Percentiles rank a stretch among this genome's conserved stretches.
Evolutionary conservation across 495 filamentous ascomycete species (phyloP).

Genomic region (Penicillium diatomitis): DNA sequence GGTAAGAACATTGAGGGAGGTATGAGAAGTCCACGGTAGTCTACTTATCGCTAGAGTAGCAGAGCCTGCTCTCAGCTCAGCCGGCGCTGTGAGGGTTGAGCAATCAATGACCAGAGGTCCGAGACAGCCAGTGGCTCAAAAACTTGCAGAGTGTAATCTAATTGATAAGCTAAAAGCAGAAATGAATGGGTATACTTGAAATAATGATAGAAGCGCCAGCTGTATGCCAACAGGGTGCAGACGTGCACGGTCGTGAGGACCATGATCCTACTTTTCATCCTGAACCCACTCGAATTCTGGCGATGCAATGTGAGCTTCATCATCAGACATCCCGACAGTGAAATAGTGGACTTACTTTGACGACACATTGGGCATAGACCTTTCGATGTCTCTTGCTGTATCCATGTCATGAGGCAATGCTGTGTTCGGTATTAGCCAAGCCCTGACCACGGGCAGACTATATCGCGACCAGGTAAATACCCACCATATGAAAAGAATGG

Average conservation of each 20-base stretch:
- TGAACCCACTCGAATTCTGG: conserved; percentile 64
- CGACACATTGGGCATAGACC: conserved; percentile 97
- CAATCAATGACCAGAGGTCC: too few relatives aligned
- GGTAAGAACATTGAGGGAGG: too few relatives aligned
- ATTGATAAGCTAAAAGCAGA: background rate
- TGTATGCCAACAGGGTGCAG: conserved; percentile 3
- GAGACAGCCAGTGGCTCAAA: too few relatives aligned
- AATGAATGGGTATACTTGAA: conserved; percentile 9
- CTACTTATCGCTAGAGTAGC: too few relatives aligned
- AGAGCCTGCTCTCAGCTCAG: too few relatives aligned
- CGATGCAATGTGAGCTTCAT: background rate
- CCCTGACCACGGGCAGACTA: too few relatives aligned
- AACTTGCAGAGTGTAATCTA: background rate
- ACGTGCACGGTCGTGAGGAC: conserved; percentile 6
- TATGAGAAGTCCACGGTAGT: too few relatives aligned
- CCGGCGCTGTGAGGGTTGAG: too few relatives aligned
- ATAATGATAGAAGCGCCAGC: background rate
- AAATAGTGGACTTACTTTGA: conserved; percentile 55
- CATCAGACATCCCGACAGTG: background rate
- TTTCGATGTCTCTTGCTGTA: conserved; percentile 86
- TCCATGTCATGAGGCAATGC: conserved; percentile 96
- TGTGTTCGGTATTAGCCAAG: conserved; percentile 22
- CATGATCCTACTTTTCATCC: conserved; percentile 27
- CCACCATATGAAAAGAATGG: conserved; percentile 95
- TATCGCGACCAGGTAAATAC: conserved; percentile 6